Base-by-base conservation (phyloP, 495 filamentous ascomycete genomes). In the Talaromyces stipitatus region DNA sequence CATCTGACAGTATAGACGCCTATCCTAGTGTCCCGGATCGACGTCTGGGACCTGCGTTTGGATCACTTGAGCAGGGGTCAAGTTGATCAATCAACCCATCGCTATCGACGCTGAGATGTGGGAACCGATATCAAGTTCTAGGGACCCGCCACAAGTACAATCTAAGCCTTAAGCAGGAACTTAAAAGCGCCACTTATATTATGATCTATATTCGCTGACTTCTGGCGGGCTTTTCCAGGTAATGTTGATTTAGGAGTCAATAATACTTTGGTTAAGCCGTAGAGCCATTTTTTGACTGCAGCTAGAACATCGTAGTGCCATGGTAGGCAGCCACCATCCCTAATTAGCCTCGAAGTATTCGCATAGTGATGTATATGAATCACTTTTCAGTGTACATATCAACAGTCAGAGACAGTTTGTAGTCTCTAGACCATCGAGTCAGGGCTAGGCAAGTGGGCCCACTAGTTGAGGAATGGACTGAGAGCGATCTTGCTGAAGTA, bases 61-160 rank as follows among this genome's bases (percentile, higher is more conserved):
- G 54, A 55, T 33, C 32, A 55, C 16, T 29, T 24, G 54, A 55
- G 54, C 54, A 55, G 54, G 54, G 54, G 54, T 32, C 33, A 28
- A n/a, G 23, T 18, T 55, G 38, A 55, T 43, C 54, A 24, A 55
- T 43, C 54, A 23, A 38, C 36, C 54, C 38, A 32, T 55, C 36
- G 38, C 36, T 55, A 55, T 55, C 54, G 54, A 55, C 33, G 33
- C 32, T n/a, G 33, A 55, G 47, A 55, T 43, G 54, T 55, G 54
- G 54, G 26, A 41, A 29, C 38, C 24, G 53, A 55, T 55, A 33
- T 46, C 53, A 28, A n/a, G 20, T 29, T 20, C 33, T 18, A 14
- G 45, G 24, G 53, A 32, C 53, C 53, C 32, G 53, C 53, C 33
- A 45, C 53, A 26, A 33, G n/a, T 18, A n/a, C 27, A 24, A 14